Evolutionary conservation across 805 yeast species (phyloP), one percentile per base, ranked within the genome.

Genomic region (Kodamaea kakaduensis): DNA sequence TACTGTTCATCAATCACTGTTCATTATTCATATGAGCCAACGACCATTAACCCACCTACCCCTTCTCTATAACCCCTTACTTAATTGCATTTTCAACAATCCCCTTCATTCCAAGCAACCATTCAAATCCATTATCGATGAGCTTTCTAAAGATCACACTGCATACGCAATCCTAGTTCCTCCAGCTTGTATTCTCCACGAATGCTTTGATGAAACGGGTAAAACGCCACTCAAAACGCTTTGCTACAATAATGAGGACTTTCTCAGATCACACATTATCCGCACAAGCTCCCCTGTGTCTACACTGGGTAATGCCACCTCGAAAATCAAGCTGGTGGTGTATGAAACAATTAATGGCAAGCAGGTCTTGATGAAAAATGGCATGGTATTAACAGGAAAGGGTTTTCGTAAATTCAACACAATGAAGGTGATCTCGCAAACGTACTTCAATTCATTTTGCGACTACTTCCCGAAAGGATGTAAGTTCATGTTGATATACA

Each of bases 111-210:
- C 41, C 17, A 59, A 64, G 60, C 38, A 77, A 0, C 70, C 78
- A 10, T 58, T 70, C 33, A 71, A 67, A 38, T 66, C 64, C n/a
- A 60, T 75, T 6, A 64, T 77, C 23, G 51, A 57, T 3, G 67
- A 56, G 32, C 48, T 81, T 16, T 47, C 65, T 2, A 54, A 49
- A 27, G 58, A 55, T 41, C 75, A 81, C 24, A 67, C 65, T 13
- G 72, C 71, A n/a, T 78, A 69, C 51, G 66, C 78, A 2, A 51
- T 84, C 9, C 51, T 84, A n/a, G 77, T 81, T 1, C 95, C 95
- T 0, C 75, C 77, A 4, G 59, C 81, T 1, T 51, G 57, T 17
- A 56, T 71, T 2, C 59, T 83, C 9, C 54, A 57, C 24, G 52
- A 58, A 15, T 45, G 46, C 31, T 48, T 46, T 25, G 69, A 66